Evolutionary conservation across 2,329 filamentous ascomycete species (phyloP), one percentile per base, ranked within the genome.

Genomic region (Beauveria brongniartii): DNA sequence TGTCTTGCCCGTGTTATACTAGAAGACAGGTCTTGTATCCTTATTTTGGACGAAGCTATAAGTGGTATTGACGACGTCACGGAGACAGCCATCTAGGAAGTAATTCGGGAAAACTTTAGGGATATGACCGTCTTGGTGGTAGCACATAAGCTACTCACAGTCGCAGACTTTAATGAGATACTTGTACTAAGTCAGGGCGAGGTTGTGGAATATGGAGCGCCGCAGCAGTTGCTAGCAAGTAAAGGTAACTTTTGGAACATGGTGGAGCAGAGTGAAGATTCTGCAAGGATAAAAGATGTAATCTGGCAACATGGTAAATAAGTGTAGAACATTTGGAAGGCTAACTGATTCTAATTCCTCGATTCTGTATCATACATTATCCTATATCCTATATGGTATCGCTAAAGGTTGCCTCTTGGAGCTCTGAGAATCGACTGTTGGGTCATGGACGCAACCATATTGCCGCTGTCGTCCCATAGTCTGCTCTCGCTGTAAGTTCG

Each of bases 41-140:
- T 64, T 9, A 24, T 64, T 6, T 37, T 62, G 1, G 88, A 91
- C 68, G 88, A 90, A 73, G 87, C 88, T 0, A 90, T 88, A 0
- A 84, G 80, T 5, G 86, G 87, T 0, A 85, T 90, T 1, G 87
- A 90, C 69, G 87, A 87, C 81, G 76, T 78, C 55, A 90, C 87
- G 0, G 87, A 90, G 69, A 75, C 77, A 2, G 76, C 87, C n/a
- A 90, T 90, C 66, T 86, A 90, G 71, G 77, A 81, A 3, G 82
- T 77, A 50, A 89, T 90, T 64, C 76, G 84, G n/a, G 80, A 84
- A 64, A 84, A 87, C 67, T 88, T 89, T 63, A 80, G 76, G 2
- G 82, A 81, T 56, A 79, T 78, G 3, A 89, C 86, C 1, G 72
- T 89, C n/a, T 69, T 90, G 12, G 85, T 88, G 6, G 89, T 89